Base-by-base conservation (phyloP, 345 rosid species). In the Iberis pinnata region DNA sequence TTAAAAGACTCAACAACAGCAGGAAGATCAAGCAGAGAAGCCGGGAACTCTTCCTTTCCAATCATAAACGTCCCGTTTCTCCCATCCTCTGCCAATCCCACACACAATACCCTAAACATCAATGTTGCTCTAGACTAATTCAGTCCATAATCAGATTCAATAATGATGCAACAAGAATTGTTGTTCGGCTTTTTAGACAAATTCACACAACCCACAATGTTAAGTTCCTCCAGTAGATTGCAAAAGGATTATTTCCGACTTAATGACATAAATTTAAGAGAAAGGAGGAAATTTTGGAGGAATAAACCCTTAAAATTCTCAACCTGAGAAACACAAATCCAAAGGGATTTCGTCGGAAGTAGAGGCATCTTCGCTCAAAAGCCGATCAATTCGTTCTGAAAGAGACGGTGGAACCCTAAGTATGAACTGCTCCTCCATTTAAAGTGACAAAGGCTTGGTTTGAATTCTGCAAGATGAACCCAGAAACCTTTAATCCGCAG, bases 381-480 rank as follows among this genome's bases (percentile, higher is more conserved):
- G 88, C 3, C 70, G 73, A 58, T 88, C 86, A 62, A 92, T 73
- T 47, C 76, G 74, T 75, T 85, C 97, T 1, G 94, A 88, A 59
- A 86, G 73, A 22, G 97, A 83, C 42, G 87, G 87, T 9, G 99
- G 94, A 68, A 93, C 94, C 72, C 97, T 79, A 49, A 93, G 83
- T 64, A 93, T 75, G 70, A 93, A 86, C 54, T 86, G 97, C 56
- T 93, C 99, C 70, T 93, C 99, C 99, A 88, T 83, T 12, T n/a
- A n/a, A n/a, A n/a, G n/a, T n/a, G n/a, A n/a, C n/a, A n/a, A n/a
- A n/a, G n/a, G n/a, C n/a, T n/a, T n/a, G n/a, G n/a, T n/a, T n/a
- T n/a, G n/a, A n/a, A n/a, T 1, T 24, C 63, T 46, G 36, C 43
- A 4, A 37, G 51, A 22, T n/a, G 7, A 43, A 56, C 6, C 42